Conservation (phyloP, 768 basidiomycete genomes). For the Hemileccinum rubropunctum region DNA sequence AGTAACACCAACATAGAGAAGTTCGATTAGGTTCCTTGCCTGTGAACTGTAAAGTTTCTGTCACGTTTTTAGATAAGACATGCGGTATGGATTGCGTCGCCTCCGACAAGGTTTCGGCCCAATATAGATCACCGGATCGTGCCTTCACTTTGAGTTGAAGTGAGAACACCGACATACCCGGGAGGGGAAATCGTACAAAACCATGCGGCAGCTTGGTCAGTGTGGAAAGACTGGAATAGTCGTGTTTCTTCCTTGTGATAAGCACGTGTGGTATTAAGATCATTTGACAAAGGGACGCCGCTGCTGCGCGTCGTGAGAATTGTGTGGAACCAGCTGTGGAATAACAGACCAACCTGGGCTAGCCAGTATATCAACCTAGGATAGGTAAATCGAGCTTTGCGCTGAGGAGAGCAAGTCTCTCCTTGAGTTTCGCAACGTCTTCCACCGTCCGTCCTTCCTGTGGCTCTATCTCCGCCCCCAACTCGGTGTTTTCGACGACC, state of each 20-base stretch:
- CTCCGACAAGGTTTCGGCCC: neutral
- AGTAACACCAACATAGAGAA: neutral
- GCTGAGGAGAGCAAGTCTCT: constrained; percentile 33
- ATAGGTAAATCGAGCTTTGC: constrained; percentile 32
- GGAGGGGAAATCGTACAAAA: neutral
- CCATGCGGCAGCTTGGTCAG: constrained; percentile 2
- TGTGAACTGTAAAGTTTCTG: neutral
- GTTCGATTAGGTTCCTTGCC: neutral
- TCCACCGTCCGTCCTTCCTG: constrained; percentile 35
- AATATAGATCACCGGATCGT: neutral
- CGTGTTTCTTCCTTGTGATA: neutral
- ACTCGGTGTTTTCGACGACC: constrained; percentile 38
- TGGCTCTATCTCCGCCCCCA: constrained; percentile 17
- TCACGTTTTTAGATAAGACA: neutral
- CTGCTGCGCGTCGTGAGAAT: neutral
- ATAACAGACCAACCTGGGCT: no score
- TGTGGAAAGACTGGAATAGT: neutral
- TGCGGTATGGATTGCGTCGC: neutral
- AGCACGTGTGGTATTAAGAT: neutral
- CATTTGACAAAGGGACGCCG: neutral
- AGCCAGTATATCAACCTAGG: neutral
- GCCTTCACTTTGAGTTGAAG: no score
- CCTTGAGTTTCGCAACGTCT: constrained; percentile 40
- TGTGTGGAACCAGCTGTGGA: neutral
- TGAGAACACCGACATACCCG: neutral